phyloP scores from a whole-genome alignment of 139 green algal genomes.

The Chlorella sp. region DNA sequence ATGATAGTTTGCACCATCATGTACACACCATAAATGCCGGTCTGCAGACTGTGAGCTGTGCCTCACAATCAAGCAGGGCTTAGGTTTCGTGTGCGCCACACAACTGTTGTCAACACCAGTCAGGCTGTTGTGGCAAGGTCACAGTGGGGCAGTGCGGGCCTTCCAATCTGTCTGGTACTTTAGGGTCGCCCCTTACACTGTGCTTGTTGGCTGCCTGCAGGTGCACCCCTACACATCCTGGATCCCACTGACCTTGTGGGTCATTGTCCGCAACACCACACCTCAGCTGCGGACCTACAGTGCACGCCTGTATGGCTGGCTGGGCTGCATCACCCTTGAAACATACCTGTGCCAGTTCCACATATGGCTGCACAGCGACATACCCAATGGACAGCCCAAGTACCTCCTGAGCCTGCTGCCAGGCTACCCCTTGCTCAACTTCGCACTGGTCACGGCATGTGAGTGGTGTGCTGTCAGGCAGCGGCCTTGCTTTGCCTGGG shows the following conservation, averaged over 20 bases:
- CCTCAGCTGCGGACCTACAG: slow-evolving; percentile 54
- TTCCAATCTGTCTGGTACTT: too few species aligned
- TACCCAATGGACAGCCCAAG: slow-evolving; percentile 86
- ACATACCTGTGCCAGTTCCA: slow-evolving; percentile 94
- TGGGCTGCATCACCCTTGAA: slow-evolving; percentile 96
- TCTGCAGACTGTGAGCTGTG: too few species aligned
- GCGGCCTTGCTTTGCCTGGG: too few species aligned
- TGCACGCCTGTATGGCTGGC: slow-evolving; percentile 82
- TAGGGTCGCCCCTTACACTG: too few species aligned
- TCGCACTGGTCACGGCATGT: slow-evolving; percentile 68
- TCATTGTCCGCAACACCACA: slow-evolving; percentile 82
- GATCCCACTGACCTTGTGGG: slow-evolving; percentile 89
- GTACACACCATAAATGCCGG: too few species aligned
- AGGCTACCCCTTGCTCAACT: slow-evolving; percentile 90
- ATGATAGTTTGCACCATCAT: too few species aligned
- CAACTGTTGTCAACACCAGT: too few species aligned
- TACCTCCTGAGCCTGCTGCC: slow-evolving; percentile 73
- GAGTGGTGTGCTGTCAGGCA: too few species aligned
- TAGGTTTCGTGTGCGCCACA: too few species aligned
- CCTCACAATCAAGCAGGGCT: too few species aligned
- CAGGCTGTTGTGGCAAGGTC: too few species aligned
- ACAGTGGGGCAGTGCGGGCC: too few species aligned
- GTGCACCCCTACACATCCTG: slow-evolving; percentile 95
- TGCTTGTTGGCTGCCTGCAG: slow-evolving; percentile 3
- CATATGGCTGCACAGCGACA: slow-evolving; percentile 79